Evolutionary conservation across 148 eudicot genomes (phyloP).

Genomic region (Rhododendron williamsianum): DNA sequence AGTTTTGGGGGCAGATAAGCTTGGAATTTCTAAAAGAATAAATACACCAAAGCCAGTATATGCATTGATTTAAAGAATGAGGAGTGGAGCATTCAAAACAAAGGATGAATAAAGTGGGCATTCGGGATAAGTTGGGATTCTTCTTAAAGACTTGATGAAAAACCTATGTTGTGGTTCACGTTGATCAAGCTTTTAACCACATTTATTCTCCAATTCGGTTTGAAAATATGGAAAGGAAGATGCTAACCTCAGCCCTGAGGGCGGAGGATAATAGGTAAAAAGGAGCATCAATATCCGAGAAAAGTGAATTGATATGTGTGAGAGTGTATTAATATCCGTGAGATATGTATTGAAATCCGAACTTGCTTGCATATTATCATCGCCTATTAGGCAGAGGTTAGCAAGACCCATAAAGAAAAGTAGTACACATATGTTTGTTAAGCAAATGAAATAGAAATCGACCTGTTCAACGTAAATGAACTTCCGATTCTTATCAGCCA

Average conservation of each 20-base stretch:
- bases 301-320: background rate
- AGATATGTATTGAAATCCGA: no score
- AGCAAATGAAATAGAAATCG: background rate
- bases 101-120: background rate
- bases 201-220: background rate
- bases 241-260: background rate
- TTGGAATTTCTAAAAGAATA: background rate
- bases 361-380: background rate
- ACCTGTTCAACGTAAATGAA: slow-evolving; percentile 88
- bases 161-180: background rate
- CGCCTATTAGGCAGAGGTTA: background rate
- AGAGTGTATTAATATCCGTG: background rate
- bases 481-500: slow-evolving; percentile 79
- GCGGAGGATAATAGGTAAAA: background rate
- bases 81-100: background rate
- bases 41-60: background rate
- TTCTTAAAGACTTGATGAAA: background rate
- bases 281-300: background rate
- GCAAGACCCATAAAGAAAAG: background rate
- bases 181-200: background rate
- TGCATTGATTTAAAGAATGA: background rate
- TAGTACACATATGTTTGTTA: background rate
- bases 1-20: background rate
- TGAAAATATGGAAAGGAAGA: no score
- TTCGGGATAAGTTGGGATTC: background rate